Conservation (phyloP, 2,329 filamentous ascomycete genomes). For the Stagonosporopsis cucurbitacearum region DNA sequence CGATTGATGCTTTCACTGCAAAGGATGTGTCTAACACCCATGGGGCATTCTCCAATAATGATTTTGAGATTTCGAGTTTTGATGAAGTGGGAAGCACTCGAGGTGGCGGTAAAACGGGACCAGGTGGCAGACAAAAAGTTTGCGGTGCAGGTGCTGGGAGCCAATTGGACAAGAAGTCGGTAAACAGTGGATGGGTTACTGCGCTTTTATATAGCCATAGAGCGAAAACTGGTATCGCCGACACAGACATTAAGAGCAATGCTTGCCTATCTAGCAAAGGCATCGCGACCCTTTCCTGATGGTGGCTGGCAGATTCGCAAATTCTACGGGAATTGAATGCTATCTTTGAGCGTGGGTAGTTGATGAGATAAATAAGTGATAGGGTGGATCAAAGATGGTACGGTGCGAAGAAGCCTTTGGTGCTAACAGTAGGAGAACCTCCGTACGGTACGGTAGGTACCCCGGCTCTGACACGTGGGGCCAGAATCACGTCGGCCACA, state of each 20-base stretch:
- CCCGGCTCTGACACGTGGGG: constrained; percentile 7
- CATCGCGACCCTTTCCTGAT: background rate
- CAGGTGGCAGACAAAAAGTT: constrained; percentile 33
- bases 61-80: constrained; percentile 10
- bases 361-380: background rate
- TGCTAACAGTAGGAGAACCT: background rate
- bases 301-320: background rate
- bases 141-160: background rate
- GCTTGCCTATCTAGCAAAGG: background rate
- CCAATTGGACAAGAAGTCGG: background rate
- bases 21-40: constrained; percentile 28
- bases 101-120: constrained; percentile 30
- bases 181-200: background rate
- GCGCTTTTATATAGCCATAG: constrained; percentile 8
- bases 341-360: background rate
- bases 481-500: background rate
- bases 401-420: background rate
- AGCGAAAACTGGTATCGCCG: constrained; percentile 1
- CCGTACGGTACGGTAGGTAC: background rate
- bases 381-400: background rate
- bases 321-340: background rate
- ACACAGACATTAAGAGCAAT: background rate
- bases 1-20: constrained; percentile 34
- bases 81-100: constrained; percentile 5
- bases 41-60: constrained; percentile 4